These are phyloP conservation scores for Ascochyta fabae DNA, from an alignment of 2,329 filamentous ascomycete species.

Conservation along the genomic window DNA sequence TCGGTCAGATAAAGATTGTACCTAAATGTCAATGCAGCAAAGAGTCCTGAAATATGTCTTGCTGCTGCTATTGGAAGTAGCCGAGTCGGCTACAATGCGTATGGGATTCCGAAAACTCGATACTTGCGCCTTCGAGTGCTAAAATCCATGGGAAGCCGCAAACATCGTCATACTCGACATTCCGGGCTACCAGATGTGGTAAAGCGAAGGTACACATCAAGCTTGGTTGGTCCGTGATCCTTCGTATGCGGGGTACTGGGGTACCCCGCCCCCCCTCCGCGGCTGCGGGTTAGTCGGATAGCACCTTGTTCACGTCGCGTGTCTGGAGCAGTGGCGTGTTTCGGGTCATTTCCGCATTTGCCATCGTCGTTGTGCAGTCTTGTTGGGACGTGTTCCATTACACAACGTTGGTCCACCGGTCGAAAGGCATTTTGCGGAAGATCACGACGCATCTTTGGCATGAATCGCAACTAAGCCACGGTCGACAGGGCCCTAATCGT, in stretches of 20 bases:
- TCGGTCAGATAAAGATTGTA: neutral
- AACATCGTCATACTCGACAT: slow-evolving; percentile 5
- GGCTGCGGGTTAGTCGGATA: slow-evolving; percentile 22
- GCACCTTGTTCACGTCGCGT: slow-evolving; percentile 14
- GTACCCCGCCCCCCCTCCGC: slow-evolving; percentile 29
- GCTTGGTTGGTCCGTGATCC: slow-evolving; percentile 3
- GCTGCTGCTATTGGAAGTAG: neutral
- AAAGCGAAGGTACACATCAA: slow-evolving; percentile 9
- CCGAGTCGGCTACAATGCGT: slow-evolving; percentile 12
- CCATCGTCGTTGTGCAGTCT: neutral
- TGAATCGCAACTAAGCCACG: neutral
- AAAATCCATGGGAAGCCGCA: neutral
- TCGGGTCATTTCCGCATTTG: slow-evolving; percentile 16
- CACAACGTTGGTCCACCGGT: slow-evolving; percentile 14
- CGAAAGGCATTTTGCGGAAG: slow-evolving; percentile 16
- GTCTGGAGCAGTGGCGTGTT: slow-evolving; percentile 14
- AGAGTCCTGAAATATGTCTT: slow-evolving; percentile 3
- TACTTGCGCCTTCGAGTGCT: slow-evolving; percentile 1
- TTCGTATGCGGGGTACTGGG: slow-evolving; percentile 25
- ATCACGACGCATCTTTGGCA: neutral
- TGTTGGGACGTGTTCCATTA: slow-evolving; percentile 11
- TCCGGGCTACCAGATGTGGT: slow-evolving; percentile 18
- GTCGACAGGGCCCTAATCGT: neutral
- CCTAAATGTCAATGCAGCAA: slow-evolving; percentile 3
- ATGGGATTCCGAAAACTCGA: slow-evolving; percentile 6